A percentile compares a stretch with the other conserved stretches of the same genome.
These are phyloP conservation scores for Hemileccinum impolitum DNA, from an alignment of 768 basidiomycete species.

Conservation along the genomic window DNA sequence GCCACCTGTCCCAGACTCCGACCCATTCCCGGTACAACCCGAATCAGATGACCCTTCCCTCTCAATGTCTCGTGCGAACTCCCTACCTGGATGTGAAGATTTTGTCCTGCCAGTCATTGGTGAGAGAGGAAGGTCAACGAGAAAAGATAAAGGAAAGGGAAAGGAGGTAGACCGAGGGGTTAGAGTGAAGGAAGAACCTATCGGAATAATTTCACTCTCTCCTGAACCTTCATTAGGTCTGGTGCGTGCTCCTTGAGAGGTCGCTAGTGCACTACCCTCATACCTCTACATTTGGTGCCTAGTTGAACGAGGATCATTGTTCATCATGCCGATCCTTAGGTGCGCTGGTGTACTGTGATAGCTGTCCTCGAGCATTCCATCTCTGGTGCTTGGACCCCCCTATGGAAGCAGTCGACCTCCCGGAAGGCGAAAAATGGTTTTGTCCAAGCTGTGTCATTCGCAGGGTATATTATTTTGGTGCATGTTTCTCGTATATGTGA, in stretches of 20 bases:
- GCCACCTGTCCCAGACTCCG: conserved; percentile 48
- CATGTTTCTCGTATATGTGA: background rate
- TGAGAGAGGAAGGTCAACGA: conserved; percentile 28
- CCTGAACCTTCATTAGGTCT: conserved; percentile 33
- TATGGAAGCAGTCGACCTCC: conserved; percentile 82
- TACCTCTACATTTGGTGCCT: conserved; percentile 2
- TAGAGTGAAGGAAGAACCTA: conserved; percentile 47
- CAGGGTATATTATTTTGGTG: conserved; percentile 49
- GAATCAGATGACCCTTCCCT: conserved; percentile 57
- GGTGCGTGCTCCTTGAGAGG: conserved; percentile 30
- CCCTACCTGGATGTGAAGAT: conserved; percentile 35
- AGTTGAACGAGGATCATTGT: conserved; percentile 80
- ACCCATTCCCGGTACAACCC: conserved; percentile 47
- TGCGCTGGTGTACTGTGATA: conserved; percentile 93
- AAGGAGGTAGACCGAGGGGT: conserved; percentile 38
- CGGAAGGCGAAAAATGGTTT: conserved; percentile 76
- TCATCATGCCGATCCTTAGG: conserved; percentile 81
- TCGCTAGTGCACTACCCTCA: conserved; percentile 16
- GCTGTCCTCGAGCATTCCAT: conserved; percentile 94
- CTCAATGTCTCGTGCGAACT: conserved; percentile 63
- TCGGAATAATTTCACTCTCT: conserved; percentile 33
- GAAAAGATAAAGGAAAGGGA: conserved; percentile 48
- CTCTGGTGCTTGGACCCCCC: conserved; percentile 97
- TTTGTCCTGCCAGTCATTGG: conserved; percentile 10
- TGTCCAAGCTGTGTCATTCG: conserved; percentile 68